A percentile compares a stretch with the other conserved stretches of the same genome.
Evolutionary conservation across 176 grass and related monocot species (phyloP).

Genomic region (Poa pratensis): DNA sequence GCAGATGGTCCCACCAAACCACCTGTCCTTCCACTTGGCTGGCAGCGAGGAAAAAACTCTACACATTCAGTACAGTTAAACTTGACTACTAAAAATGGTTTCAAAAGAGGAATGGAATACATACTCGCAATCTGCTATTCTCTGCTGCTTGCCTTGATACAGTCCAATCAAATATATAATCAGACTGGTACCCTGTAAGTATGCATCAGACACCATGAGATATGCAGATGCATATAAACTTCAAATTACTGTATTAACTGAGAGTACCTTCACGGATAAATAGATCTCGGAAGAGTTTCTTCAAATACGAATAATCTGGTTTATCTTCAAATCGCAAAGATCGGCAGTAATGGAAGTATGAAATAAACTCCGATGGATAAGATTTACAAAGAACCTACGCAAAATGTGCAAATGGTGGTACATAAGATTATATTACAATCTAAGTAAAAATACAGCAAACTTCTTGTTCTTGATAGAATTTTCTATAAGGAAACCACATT

Average conservation of each 20-base stretch:
- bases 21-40: constrained; percentile 55
- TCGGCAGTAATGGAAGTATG: constrained; percentile 95
- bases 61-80: constrained; percentile 40
- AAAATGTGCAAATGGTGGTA: constrained; percentile 35
- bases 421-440: constrained; percentile 20
- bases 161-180: constrained; percentile 92
- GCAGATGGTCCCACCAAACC: constrained; percentile 63
- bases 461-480: constrained; percentile 30
- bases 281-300: constrained; percentile 80
- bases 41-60: constrained; percentile 23
- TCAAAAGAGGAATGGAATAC: constrained; percentile 41
- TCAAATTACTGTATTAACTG: constrained; percentile 14
- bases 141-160: constrained; percentile 56
- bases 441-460: constrained; percentile 16
- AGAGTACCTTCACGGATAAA: constrained; percentile 77
- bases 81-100: constrained; percentile 28
- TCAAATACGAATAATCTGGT: constrained; percentile 89
- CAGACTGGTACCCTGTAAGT: constrained; percentile 71
- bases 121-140: constrained; percentile 70
- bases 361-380: constrained; percentile 79
- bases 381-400: constrained; percentile 79
- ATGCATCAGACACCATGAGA: constrained; percentile 42
- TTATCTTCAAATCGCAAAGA: constrained; percentile 98
- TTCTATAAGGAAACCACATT: constrained; percentile 15
- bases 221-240: constrained; percentile 25